Evolutionary conservation across 169 alveolate genomes (phyloP), one percentile per base, ranked within the genome.

Genomic region (Toxoplasma gondii): DNA sequence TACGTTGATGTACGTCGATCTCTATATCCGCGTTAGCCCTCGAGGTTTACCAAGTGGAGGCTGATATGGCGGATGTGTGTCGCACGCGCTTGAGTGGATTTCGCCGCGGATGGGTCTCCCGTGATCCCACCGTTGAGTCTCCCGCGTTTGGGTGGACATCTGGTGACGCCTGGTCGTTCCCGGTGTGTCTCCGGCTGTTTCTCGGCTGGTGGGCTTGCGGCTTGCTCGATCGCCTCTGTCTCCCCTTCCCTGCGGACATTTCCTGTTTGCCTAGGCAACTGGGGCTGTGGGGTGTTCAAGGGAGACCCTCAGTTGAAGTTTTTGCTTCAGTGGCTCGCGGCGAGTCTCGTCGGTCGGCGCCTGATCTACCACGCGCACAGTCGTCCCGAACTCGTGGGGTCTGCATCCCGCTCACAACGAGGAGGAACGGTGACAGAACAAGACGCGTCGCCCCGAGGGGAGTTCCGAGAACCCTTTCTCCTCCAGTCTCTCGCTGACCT

Each of bases 271-370:
- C 36, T 86, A 92, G 94, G 94, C 67, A 92, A 92, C 69, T 92
- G 96, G 96, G 93, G 96, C 69, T 88, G 94, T 36, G 96, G 96
- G 69, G 93, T 39, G 67, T 93, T 93, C 84, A 81, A 86, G n/a
- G 96, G 96, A 16, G 93, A 88, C n/a, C 94, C 96, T 27, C 96
- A 88, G 88, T 58, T 93, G 49, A 93, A 93, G 94, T 88, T 82
- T 58, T 19, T 93, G 82, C 87, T 93, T 58, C 96, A 93, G 94
- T 93, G 96, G 96, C 67, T 93, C 54, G 96, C 82, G 43, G 58
- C 90, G 69, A 64, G 91, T 87, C 80, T 67, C 36, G 29, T 67
- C 29, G 92, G 88, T 0, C n/a, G 96, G 22, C 88, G 84, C 83
- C 83, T 93, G 81, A 88, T 45, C 70, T 93, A 88, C 88, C 88